Percentiles rank a stretch among this genome's conserved stretches.
These are phyloP conservation scores for Tetraselmis chui DNA, from an alignment of 139 green algal species.

Conservation along the genomic window DNA sequence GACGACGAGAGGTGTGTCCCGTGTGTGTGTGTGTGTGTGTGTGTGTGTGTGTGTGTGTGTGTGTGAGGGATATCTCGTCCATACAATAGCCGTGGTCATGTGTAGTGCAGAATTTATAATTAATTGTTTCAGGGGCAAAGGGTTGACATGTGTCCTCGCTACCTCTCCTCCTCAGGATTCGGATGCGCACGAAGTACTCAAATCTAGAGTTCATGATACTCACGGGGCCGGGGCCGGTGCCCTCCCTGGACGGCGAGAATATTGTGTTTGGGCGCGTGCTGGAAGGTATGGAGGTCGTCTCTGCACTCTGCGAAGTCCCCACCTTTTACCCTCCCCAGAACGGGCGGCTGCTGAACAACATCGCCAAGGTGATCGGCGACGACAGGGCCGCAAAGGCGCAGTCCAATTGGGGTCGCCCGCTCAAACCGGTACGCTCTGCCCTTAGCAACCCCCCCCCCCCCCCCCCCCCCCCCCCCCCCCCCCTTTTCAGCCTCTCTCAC, in stretches of 20 bases:
- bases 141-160: no score
- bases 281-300: not conserved
- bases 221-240: slow-evolving; percentile 3
- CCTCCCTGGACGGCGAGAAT: not conserved
- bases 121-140: no score
- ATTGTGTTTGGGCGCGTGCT: slow-evolving; percentile 8
- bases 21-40: no score
- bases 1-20: not conserved
- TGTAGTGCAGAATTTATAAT: no score
- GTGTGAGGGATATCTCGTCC: no score
- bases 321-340: not conserved
- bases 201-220: not conserved
- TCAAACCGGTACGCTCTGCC: slow-evolving; percentile 1
- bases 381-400: slow-evolving; percentile 9
- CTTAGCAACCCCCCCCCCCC: no score
- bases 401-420: slow-evolving; percentile 2
- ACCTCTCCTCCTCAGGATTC: no score
- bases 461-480: no score
- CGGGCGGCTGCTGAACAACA: not conserved
- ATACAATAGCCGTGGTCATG: no score
- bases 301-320: not conserved
- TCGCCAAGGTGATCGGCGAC: slow-evolving; percentile 12
- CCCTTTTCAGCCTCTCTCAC: no score
- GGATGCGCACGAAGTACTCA: not conserved
- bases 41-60: no score